These are phyloP conservation scores for Dalechampia spathulata DNA, from an alignment of 441 rosid species.

Conservation along the genomic window DNA sequence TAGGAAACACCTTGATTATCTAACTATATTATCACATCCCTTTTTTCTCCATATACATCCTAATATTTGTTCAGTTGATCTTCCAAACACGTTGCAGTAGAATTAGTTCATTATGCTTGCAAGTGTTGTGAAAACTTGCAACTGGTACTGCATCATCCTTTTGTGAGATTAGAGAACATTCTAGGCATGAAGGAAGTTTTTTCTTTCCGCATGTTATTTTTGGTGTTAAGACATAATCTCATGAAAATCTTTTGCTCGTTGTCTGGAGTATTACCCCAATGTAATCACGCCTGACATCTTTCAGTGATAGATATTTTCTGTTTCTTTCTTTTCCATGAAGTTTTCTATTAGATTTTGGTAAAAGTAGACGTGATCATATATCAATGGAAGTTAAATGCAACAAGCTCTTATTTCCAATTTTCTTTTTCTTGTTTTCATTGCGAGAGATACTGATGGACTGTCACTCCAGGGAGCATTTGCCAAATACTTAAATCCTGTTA, in stretches of 20 bases:
- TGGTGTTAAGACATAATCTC: background rate
- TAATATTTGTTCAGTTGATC: background rate
- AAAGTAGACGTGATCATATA: background rate
- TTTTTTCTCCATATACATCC: background rate
- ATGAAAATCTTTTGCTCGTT: background rate
- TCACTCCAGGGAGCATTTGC: background rate
- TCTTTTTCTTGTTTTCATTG: background rate
- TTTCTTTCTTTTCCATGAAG: background rate
- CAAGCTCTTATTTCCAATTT: background rate
- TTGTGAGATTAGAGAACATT: too few relatives aligned
- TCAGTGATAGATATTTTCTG: background rate
- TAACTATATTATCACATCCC: background rate
- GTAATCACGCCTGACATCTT: background rate
- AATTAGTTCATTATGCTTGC: background rate
- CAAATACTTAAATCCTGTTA: too few relatives aligned
- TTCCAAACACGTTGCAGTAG: background rate
- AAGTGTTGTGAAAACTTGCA: background rate
- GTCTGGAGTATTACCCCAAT: too few relatives aligned
- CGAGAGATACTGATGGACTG: background rate
- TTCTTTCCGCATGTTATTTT: background rate
- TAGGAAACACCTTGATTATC: slow-evolving; percentile 21
- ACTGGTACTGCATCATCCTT: background rate
- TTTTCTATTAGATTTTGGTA: background rate
- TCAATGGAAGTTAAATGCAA: background rate
- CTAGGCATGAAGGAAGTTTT: background rate